Conservation (phyloP, 1,284 basidiomycete genomes). For the Pseudozyma hubeiensis region DNA sequence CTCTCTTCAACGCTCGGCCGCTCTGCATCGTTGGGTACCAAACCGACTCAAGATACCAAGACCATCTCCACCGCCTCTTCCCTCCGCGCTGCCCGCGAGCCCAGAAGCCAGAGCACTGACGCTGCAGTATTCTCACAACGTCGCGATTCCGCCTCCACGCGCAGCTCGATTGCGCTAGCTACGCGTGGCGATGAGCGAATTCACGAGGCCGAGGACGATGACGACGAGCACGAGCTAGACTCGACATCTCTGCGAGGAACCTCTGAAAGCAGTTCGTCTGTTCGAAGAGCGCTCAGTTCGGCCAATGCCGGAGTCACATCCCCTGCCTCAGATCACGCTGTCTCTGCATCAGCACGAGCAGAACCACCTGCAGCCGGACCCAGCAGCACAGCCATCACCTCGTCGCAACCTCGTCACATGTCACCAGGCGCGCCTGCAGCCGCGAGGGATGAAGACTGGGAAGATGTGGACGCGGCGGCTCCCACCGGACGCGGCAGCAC, state of each 20-base stretch:
- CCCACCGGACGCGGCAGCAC: not conserved
- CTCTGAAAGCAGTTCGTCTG: conserved; percentile 12
- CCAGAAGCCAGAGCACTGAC: conserved; percentile 34
- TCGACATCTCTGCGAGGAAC: conserved; percentile 10
- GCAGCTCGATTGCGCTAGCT: conserved; percentile 2
- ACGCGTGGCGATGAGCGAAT: conserved; percentile 11
- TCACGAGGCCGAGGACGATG: conserved; percentile 15
- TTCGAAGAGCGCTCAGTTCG: conserved; percentile 3
- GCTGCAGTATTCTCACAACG: conserved; percentile 6
- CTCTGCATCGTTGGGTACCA: conserved; percentile 25
- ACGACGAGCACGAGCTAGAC: conserved; percentile 10
- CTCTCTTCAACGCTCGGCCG: conserved; percentile 31
- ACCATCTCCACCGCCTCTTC: conserved; percentile 32
- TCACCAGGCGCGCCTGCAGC: not conserved
- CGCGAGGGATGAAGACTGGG: conserved; percentile 38
- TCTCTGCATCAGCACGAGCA: not conserved
- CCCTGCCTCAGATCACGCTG: conserved; percentile 1
- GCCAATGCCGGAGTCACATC: conserved; percentile 5
- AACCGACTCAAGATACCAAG: conserved; percentile 23
- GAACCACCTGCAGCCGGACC: not conserved
- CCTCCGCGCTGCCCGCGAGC: conserved; percentile 12
- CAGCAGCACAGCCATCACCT: not conserved
- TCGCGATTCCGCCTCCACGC: conserved; percentile 23
- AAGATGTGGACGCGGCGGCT: conserved; percentile 20
- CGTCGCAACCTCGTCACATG: not conserved